These are phyloP conservation scores for Apiospora arundinis DNA, from an alignment of 2,329 filamentous ascomycete species.

Conservation along the genomic window DNA sequence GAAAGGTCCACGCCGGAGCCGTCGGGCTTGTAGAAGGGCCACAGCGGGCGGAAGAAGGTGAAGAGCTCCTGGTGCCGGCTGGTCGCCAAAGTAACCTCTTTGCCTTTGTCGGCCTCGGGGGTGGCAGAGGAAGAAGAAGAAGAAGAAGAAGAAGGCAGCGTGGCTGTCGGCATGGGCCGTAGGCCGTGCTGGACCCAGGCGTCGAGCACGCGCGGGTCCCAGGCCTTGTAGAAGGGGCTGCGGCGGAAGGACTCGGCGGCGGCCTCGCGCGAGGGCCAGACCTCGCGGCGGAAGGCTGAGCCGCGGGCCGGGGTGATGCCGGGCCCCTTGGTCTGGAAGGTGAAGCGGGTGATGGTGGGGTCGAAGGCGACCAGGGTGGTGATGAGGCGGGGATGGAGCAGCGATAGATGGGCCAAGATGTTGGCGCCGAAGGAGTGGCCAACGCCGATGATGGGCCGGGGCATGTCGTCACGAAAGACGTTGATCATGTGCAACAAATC, in stretches of 20 bases:
- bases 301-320: constrained; percentile 55
- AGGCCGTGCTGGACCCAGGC: constrained; percentile 76
- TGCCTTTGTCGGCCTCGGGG: constrained; percentile 28
- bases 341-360: constrained; percentile 72
- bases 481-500: constrained; percentile 89
- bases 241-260: constrained; percentile 71
- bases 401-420: constrained; percentile 72
- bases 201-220: constrained; percentile 82
- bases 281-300: constrained; percentile 76
- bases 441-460: constrained; percentile 81
- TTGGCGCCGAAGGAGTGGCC: constrained; percentile 90
- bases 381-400: constrained; percentile 83
- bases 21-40: constrained; percentile 54
- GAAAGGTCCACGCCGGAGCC: constrained; percentile 44
- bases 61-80: constrained; percentile 89
- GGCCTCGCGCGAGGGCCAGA: constrained; percentile 78
- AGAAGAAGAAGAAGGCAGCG: constrained; percentile 58
- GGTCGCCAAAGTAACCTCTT: constrained; percentile 74
- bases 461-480: constrained; percentile 78
- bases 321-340: constrained; percentile 44
- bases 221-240: constrained; percentile 78
- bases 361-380: constrained; percentile 80
- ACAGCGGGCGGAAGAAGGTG: constrained; percentile 72
- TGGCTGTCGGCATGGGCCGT: constrained; percentile 70
- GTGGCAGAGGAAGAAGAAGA: constrained; percentile 41